Base-by-base conservation (phyloP, 352 stramenopile genomes). In the Thalassiosira hispida region DNA sequence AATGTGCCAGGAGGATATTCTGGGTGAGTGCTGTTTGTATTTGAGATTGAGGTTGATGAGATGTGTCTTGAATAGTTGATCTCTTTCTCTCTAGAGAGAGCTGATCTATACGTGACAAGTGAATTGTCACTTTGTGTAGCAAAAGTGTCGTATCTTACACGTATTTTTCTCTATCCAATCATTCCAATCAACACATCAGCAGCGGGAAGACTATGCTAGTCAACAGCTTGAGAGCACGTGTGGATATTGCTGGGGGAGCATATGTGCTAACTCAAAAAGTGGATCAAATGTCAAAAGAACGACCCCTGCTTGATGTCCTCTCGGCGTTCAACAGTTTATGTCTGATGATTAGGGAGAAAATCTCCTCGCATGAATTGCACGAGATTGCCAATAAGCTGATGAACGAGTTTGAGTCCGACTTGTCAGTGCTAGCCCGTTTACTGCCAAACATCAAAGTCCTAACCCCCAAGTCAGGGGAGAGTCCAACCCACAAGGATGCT, bases 251-350 rank as follows among this genome's bases (percentile, higher is more conserved):
- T 22, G 72, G 57, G 0, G 72, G 72, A n/a, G n/a, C n/a, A 12
- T 80, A 75, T 71, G 72, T 80, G 18, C 16, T 80, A 0, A 63
- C 52, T 8, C 62, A 80, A 1, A 80, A 80, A 57, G 65, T 73
- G 42, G 72, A 80, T 40, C 42, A 65, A 55, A 60, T 66, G 40
- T 63, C 46, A 7, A 61, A 69, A 22, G 62, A 63, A 31, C 20
- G 57, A 23, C 29, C 63, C 20, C 11, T 80, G 55, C 55, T 67
- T 16, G 40, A 72, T 23, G 22, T 79, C 11, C 20, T 79, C 11
- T 47, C 51, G 14, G 22, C 33, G 23, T 79, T 79, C 40, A 62
- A 80, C 52, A 49, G 35, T 40, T 56, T 80, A 14, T 75, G 62
- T 18, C 31, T 74, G 2, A 61, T 75, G 35, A 80, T 80, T 6